Percentiles rank a stretch among this genome's conserved stretches.
These are phyloP conservation scores for Penicillium verhagenii DNA, from an alignment of 495 filamentous ascomycete genomes.

Conservation along the genomic window DNA sequence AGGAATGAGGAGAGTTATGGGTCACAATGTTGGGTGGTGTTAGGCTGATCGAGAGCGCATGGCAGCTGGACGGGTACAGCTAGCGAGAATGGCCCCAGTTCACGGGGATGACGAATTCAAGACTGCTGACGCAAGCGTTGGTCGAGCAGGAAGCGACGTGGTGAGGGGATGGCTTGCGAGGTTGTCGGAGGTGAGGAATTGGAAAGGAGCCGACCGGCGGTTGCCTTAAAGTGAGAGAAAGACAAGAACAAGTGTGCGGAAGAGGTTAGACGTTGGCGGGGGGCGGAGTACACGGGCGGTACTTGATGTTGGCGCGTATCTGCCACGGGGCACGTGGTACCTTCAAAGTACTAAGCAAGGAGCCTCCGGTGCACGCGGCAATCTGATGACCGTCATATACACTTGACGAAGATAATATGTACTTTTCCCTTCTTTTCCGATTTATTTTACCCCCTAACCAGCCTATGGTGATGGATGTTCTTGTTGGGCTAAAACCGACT, in stretches of 20 bases:
- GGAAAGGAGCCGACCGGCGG: conserved; percentile 29
- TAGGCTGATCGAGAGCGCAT: conserved; percentile 31
- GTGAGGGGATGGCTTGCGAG: not conserved
- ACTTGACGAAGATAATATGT: not conserved
- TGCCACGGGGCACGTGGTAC: conserved; percentile 24
- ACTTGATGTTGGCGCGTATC: conserved; percentile 17
- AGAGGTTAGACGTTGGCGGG: conserved; percentile 14
- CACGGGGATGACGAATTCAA: conserved; percentile 7
- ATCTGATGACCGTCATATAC: not conserved
- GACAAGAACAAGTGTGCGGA: conserved; percentile 13
- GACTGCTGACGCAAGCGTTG: not conserved
- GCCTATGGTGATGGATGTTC: not conserved
- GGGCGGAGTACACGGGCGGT: conserved; percentile 18
- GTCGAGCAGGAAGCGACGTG: not conserved
- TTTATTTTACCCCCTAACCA: too few species aligned
- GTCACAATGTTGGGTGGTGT: not conserved
- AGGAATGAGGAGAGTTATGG: conserved; percentile 3
- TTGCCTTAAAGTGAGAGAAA: conserved; percentile 22
- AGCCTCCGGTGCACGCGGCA: conserved; percentile 1
- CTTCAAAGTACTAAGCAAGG: conserved; percentile 15
- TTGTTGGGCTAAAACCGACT: not conserved
- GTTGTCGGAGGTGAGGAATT: conserved; percentile 1
- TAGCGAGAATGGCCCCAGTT: conserved; percentile 15
- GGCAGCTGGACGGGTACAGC: conserved; percentile 25
- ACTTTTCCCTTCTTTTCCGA: not conserved